A percentile compares a stretch with the other conserved stretches of the same genome.
Conservation (phyloP, 1,284 basidiomycete genomes). For the Boletus sp. region DNA sequence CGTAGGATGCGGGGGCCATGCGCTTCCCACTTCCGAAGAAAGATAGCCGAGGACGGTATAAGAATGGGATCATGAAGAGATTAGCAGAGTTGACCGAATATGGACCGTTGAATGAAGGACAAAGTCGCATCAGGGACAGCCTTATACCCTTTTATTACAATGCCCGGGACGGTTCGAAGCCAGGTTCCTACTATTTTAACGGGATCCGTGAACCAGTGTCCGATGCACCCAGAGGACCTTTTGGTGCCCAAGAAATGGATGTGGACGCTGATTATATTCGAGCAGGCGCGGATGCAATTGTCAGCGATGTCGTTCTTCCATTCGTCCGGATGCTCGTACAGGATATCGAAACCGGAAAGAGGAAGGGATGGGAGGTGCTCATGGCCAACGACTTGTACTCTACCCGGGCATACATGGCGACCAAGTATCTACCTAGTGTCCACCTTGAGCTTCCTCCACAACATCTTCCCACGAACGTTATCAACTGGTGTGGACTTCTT, state of each 20-base stretch:
- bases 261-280: constrained; percentile 13
- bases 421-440: constrained; percentile 19
- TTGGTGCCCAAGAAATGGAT: constrained; percentile 10
- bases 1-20: constrained; percentile 36
- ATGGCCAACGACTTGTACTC: constrained; percentile 13
- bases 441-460: constrained; percentile 12
- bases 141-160: constrained; percentile 15
- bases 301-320: constrained; percentile 6
- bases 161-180: background rate
- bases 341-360: constrained; percentile 6
- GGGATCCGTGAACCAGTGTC: background rate
- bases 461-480: constrained; percentile 14
- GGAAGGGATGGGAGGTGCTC: constrained; percentile 17
- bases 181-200: constrained; percentile 17
- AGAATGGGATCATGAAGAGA: constrained; percentile 31
- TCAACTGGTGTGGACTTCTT: constrained; percentile 26
- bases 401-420: constrained; percentile 17
- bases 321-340: constrained; percentile 9
- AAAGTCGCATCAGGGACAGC: constrained; percentile 1
- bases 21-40: constrained; percentile 24
- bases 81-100: constrained; percentile 28
- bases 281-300: constrained; percentile 13
- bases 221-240: background rate
- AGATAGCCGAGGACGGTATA: constrained; percentile 10
- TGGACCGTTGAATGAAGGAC: constrained; percentile 15